Evolutionary conservation across 306 rosid genomes (phyloP).

Genomic region (Gillenia trifoliata): DNA sequence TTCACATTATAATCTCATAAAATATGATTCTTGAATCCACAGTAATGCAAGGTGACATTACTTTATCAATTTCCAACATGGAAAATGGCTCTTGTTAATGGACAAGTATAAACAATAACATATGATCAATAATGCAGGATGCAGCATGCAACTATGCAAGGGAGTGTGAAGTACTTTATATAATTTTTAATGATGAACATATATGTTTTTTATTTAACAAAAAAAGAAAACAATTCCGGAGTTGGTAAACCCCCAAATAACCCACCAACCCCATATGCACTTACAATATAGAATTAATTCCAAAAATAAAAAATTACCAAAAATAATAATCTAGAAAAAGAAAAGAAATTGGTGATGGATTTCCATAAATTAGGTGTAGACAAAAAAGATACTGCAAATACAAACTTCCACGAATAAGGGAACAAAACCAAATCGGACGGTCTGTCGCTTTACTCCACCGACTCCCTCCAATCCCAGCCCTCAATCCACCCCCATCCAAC

Average conservation of each 20-base stretch:
- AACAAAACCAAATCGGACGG: background rate
- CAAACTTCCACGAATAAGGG: background rate
- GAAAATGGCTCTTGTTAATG: background rate
- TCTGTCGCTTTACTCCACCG: conserved; percentile 22
- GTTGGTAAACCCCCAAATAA: background rate
- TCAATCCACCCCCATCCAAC: conserved; percentile 11
- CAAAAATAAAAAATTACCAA: background rate
- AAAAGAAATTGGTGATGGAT: background rate
- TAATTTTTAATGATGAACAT: background rate
- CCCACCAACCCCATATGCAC: background rate
- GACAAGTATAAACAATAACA: background rate
- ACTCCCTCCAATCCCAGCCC: conserved; percentile 14
- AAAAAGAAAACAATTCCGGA: background rate
- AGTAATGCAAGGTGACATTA: no score
- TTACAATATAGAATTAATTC: no score
- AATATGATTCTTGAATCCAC: no score
- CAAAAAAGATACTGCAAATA: background rate
- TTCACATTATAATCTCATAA: no score
- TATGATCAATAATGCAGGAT: background rate
- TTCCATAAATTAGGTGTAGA: background rate
- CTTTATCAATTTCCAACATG: background rate
- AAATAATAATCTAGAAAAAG: no score
- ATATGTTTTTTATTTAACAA: background rate
- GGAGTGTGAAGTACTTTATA: background rate
- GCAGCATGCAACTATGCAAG: no score